Percentiles rank a stretch among this genome's conserved stretches.
These are phyloP conservation scores for Noccaea bulbosa DNA, from an alignment of 345 rosid genomes.

Conservation along the genomic window DNA sequence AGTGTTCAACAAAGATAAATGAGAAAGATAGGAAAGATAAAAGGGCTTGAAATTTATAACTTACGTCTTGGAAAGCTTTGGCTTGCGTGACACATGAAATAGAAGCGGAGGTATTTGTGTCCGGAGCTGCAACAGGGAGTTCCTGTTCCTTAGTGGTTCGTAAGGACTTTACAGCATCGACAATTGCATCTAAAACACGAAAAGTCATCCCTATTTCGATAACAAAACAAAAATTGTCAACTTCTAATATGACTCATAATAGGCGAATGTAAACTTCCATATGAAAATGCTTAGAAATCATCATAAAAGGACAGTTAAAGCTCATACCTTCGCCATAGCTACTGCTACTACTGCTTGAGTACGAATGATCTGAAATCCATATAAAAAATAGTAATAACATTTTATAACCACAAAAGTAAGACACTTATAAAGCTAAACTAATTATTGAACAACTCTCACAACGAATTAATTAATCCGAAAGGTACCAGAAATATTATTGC, in stretches of 20 bases:
- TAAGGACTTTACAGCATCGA: conserved; percentile 68
- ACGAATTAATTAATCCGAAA: too few relatives aligned
- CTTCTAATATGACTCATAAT: too few relatives aligned
- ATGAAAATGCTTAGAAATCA: not conserved
- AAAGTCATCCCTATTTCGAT: not conserved
- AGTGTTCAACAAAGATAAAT: too few relatives aligned
- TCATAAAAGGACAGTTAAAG: not conserved
- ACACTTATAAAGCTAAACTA: not conserved
- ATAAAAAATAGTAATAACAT: not conserved
- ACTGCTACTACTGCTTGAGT: not conserved
- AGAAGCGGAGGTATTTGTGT: conserved; percentile 48
- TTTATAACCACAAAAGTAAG: not conserved
- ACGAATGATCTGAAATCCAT: conserved; percentile 37
- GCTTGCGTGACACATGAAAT: conserved; percentile 67
- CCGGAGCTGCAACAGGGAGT: conserved; percentile 49
- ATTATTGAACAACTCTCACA: too few relatives aligned
- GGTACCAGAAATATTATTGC: too few relatives aligned
- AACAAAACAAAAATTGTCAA: not conserved
- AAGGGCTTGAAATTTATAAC: conserved; percentile 6
- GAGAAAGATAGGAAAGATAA: not conserved
- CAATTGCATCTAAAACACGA: not conserved
- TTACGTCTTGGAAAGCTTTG: conserved; percentile 80
- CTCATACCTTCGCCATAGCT: not conserved
- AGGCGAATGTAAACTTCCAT: too few relatives aligned
- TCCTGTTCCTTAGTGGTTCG: conserved; percentile 71